Conservation (phyloP, 257 asterid species). For the Scutellaria galericulata region DNA sequence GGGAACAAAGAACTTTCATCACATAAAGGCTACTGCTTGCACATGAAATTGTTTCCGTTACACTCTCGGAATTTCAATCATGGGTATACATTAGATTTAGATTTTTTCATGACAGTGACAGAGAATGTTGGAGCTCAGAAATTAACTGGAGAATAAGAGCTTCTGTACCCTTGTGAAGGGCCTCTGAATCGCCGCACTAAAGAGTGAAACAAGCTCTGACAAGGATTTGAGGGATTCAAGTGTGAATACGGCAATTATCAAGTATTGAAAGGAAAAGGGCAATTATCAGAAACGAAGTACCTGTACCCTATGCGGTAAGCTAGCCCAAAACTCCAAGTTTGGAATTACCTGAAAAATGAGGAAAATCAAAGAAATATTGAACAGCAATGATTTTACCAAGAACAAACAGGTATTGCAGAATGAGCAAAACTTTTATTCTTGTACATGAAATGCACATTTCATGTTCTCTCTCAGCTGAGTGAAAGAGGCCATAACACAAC, state of each 20-base stretch:
- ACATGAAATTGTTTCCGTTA: constrained; percentile 4
- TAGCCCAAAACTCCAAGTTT: constrained; percentile 91
- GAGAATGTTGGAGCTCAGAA: constrained; percentile 51
- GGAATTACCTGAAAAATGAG: constrained; percentile 69
- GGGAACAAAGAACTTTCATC: constrained; percentile 14
- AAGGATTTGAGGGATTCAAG: not conserved
- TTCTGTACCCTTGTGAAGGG: constrained; percentile 76
- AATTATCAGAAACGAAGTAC: constrained; percentile 40
- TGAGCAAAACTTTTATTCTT: not conserved
- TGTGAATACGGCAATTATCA: constrained; percentile 1
- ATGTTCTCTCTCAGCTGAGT: not conserved
- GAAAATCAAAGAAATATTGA: constrained; percentile 30
- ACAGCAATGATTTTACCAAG: constrained; percentile 12
- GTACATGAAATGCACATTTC: not conserved
- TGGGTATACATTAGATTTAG: constrained; percentile 8
- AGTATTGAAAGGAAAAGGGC: not conserved
- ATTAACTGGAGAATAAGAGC: constrained; percentile 86
- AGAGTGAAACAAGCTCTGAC: constrained; percentile 67
- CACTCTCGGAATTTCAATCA: constrained; percentile 16
- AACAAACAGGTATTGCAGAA: constrained; percentile 17
- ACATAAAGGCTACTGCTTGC: constrained; percentile 18
- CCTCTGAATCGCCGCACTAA: constrained; percentile 75
- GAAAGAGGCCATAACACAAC: not conserved
- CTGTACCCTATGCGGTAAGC: constrained; percentile 82
- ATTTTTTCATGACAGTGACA: constrained; percentile 15